phyloP scores from a whole-genome alignment of 2,329 filamentous ascomycete species.

The Aspergillus caelatus region DNA sequence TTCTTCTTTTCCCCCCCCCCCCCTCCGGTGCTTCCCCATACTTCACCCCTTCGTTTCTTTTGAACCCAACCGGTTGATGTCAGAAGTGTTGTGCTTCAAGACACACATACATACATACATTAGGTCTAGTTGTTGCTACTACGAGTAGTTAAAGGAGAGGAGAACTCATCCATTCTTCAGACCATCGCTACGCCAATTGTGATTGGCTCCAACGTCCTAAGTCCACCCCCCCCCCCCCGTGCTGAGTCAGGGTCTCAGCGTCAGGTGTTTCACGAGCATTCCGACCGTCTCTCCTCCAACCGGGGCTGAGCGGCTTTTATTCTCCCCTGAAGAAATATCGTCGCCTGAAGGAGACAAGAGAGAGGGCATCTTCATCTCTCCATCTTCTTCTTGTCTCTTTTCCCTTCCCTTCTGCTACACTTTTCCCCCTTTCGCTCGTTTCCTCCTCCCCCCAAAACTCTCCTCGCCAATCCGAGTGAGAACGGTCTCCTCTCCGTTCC shows the following conservation, averaged over 20 bases:
- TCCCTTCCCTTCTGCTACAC: slow-evolving; percentile 4
- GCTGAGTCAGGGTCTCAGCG: slow-evolving; percentile 23
- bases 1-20: neutral
- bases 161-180: slow-evolving; percentile 1
- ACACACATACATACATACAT: neutral
- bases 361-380: slow-evolving; percentile 9
- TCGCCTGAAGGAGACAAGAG: slow-evolving; percentile 9
- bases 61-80: neutral
- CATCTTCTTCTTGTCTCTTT: slow-evolving; percentile 11
- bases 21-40: neutral
- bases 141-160: neutral
- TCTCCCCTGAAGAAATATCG: slow-evolving; percentile 20
- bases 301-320: slow-evolving; percentile 8
- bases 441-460: neutral
- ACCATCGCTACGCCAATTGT: neutral
- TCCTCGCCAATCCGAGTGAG: slow-evolving; percentile 10
- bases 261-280: slow-evolving; percentile 23
- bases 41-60: neutral
- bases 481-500: slow-evolving; percentile 9
- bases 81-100: neutral
- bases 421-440: slow-evolving; percentile 14
- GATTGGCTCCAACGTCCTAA: slow-evolving; percentile 9
- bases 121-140: neutral
- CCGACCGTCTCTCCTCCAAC: slow-evolving; percentile 25
- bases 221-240: slow-evolving; percentile 7